A percentile compares a stretch with the other conserved stretches of the same genome.
These are phyloP conservation scores for Allium sativum DNA, from an alignment of 106 monocot species.

Conservation along the genomic window DNA sequence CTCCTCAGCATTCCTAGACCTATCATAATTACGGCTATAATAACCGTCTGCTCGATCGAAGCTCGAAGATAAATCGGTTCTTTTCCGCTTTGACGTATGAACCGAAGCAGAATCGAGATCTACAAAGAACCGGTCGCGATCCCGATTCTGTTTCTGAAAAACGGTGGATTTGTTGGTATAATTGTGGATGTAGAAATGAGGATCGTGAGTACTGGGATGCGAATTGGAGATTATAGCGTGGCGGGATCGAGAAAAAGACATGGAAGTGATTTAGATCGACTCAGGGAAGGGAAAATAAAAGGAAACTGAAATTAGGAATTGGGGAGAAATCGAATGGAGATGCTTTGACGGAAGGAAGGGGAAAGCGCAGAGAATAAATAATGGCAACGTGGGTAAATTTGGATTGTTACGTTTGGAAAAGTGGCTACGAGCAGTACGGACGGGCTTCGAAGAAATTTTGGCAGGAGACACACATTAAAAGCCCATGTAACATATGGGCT, in stretches of 20 bases:
- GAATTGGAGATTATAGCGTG: constrained; percentile 1
- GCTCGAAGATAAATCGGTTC: not conserved
- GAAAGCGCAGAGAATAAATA: too few species aligned
- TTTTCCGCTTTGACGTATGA: constrained; percentile 21
- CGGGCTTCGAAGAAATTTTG: too few species aligned
- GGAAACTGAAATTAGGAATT: too few species aligned
- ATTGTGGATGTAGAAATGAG: not conserved
- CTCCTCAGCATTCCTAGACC: not conserved
- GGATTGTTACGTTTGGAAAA: too few species aligned
- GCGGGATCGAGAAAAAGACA: constrained; percentile 6
- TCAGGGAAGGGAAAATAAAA: too few species aligned
- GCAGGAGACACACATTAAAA: too few species aligned
- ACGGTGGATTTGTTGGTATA: not conserved
- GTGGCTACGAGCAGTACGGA: too few species aligned
- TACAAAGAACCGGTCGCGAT: not conserved
- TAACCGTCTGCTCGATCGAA: not conserved
- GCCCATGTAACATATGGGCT: too few species aligned
- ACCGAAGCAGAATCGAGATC: not conserved
- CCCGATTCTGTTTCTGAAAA: constrained; percentile 5
- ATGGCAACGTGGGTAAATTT: too few species aligned
- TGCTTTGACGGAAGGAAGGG: too few species aligned
- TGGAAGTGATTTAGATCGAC: not conserved
- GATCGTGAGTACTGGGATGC: too few species aligned
- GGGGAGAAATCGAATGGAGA: too few species aligned
- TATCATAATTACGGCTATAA: not conserved